phyloP scores from a whole-genome alignment of 2,329 filamentous ascomycete species.

The Pseudogymnoascus sp. region DNA sequence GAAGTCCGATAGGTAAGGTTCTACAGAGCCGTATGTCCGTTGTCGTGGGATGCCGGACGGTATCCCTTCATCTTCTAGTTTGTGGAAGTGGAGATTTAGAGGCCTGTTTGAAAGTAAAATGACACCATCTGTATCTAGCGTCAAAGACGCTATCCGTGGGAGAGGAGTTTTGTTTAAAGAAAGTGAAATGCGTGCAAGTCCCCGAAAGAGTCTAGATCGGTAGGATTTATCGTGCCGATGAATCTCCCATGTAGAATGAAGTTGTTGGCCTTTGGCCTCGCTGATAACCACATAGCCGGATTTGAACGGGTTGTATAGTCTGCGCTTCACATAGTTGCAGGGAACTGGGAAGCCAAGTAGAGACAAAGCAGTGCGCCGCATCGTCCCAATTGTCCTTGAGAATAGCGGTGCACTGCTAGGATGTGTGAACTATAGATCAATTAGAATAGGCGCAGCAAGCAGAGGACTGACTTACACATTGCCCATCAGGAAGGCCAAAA shows the following conservation, averaged over 20 bases:
- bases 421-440: not conserved
- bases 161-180: not conserved
- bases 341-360: not conserved
- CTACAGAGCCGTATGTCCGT: constrained; percentile 22
- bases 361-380: not conserved
- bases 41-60: constrained; percentile 21
- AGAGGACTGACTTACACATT: not conserved
- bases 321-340: not conserved
- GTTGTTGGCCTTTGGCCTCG: not conserved
- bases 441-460: not conserved
- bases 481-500: not conserved
- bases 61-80: constrained; percentile 24
- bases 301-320: not conserved
- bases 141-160: constrained; percentile 20
- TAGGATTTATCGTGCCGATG: not conserved
- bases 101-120: constrained; percentile 20
- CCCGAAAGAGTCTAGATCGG: not conserved
- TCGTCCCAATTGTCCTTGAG: not conserved
- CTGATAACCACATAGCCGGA: not conserved
- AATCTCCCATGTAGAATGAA: not conserved
- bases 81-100: constrained; percentile 21
- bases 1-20: constrained; percentile 24
- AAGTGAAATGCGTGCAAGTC: not conserved
- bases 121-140: constrained; percentile 19
- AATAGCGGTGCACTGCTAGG: not conserved